These are phyloP conservation scores for Backusella macrospora DNA, from an alignment of 192 early-diverging fungal species.

Conservation along the genomic window DNA sequence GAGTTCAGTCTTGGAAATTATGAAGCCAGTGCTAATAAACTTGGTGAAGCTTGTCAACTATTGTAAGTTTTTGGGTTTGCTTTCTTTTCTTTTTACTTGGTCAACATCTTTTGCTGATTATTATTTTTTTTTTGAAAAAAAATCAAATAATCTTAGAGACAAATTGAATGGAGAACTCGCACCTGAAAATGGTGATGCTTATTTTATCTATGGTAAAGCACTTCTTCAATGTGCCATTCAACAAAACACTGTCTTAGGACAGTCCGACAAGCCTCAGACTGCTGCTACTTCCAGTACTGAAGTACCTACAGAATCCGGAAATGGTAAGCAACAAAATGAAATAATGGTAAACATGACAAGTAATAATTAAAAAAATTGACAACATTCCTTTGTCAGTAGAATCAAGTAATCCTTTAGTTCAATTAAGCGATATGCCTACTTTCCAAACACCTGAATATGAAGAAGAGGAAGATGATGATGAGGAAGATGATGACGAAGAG, in stretches of 20 bases:
- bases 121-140: neutral
- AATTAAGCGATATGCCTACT: conserved; percentile 70
- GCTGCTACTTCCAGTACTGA: conserved; percentile 43
- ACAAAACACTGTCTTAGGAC: conserved; percentile 75
- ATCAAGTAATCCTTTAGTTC: conserved; percentile 52
- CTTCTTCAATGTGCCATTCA: conserved; percentile 74
- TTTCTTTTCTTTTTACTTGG: neutral
- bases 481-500: conserved; percentile 45
- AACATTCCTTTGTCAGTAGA: neutral
- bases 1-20: conserved; percentile 66
- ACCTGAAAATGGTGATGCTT: conserved; percentile 66
- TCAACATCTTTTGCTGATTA: neutral
- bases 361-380: neutral
- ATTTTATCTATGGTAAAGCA: conserved; percentile 76
- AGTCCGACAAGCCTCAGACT: conserved; percentile 34
- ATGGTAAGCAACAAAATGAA: conserved; percentile 7
- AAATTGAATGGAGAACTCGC: conserved; percentile 64
- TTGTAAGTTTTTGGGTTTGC: conserved; percentile 49
- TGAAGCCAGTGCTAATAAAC: conserved; percentile 62
- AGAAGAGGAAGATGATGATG: conserved; percentile 49
- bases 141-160: conserved; percentile 45
- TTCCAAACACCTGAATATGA: conserved; percentile 51
- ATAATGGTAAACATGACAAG: neutral
- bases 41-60: conserved; percentile 70
- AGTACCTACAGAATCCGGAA: conserved; percentile 29